A percentile compares a stretch with the other conserved stretches of the same genome.
These are phyloP conservation scores for Boletus tomentosulus DNA, from an alignment of 768 basidiomycete genomes.

Conservation along the genomic window DNA sequence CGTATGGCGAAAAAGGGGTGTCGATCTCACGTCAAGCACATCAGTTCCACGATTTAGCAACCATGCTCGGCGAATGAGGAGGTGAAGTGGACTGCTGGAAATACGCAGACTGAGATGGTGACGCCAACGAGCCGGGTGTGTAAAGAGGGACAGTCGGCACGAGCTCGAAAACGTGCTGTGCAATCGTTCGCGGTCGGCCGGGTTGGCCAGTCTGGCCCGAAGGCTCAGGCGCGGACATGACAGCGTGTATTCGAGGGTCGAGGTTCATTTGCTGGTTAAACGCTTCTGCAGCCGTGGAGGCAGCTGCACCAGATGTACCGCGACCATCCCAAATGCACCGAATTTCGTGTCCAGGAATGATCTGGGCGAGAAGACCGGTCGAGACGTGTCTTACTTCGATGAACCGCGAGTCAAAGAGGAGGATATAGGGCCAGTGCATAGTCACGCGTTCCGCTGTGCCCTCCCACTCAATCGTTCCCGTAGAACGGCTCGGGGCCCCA, in stretches of 20 bases:
- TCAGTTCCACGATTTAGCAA: conserved; percentile 25
- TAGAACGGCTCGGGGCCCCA: conserved; percentile 73
- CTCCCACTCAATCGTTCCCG: conserved; percentile 89
- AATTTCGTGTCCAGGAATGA: conserved; percentile 76
- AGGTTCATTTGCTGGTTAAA: conserved; percentile 46
- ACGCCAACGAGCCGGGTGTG: conserved; percentile 44
- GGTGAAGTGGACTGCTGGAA: conserved; percentile 52
- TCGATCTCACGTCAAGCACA: not conserved
- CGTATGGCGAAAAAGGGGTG: not conserved
- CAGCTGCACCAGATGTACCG: conserved; percentile 29
- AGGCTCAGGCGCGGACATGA: conserved; percentile 60
- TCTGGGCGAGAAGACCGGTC: conserved; percentile 75
- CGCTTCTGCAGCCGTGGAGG: conserved; percentile 33
- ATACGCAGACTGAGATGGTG: conserved; percentile 50
- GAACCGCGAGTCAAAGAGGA: conserved; percentile 85
- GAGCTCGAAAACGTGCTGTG: conserved; percentile 75
- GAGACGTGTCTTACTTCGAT: conserved; percentile 86
- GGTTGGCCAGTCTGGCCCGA: conserved; percentile 36
- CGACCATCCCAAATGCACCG: conserved; percentile 91
- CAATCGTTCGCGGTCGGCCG: conserved; percentile 45
- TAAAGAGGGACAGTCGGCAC: conserved; percentile 43
- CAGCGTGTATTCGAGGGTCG: conserved; percentile 83
- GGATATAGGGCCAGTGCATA: conserved; percentile 83
- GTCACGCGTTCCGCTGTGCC: conserved; percentile 86
- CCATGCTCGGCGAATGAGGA: conserved; percentile 50